These are phyloP conservation scores for Binderoboletus segoi DNA, from an alignment of 1,284 basidiomycete species.

Conservation along the genomic window DNA sequence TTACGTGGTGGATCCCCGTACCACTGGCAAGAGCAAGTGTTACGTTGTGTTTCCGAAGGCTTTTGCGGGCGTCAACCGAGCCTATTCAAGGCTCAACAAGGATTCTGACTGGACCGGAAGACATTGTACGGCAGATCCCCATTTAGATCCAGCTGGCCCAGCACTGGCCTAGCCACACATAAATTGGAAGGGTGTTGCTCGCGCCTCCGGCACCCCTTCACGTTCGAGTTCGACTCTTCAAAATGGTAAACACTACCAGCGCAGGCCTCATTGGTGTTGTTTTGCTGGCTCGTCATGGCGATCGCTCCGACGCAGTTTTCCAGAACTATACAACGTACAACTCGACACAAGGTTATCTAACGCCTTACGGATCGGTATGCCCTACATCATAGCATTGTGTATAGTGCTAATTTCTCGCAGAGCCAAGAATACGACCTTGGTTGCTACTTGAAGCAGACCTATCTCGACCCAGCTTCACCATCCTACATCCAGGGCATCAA, in stretches of 20 bases:
- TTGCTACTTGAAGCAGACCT: slow-evolving; percentile 39
- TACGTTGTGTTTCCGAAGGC: no score
- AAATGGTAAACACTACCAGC: slow-evolving; percentile 31
- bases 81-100: no score
- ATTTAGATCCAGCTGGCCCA: no score
- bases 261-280: slow-evolving; percentile 37
- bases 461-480: slow-evolving; percentile 35
- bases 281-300: slow-evolving; percentile 49
- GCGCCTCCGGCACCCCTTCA: neutral
- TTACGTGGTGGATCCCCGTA: no score
- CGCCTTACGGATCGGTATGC: slow-evolving; percentile 46
- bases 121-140: no score
- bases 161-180: no score
- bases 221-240: neutral
- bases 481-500: slow-evolving; percentile 40
- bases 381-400: neutral
- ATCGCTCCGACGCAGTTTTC: slow-evolving; percentile 39
- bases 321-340: slow-evolving; percentile 42
- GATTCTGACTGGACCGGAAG: no score
- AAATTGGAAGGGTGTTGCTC: slow-evolving; percentile 7
- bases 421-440: slow-evolving; percentile 46
- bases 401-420: slow-evolving; percentile 5
- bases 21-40: no score
- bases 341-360: slow-evolving; percentile 46
- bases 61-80: no score